Evolutionary conservation across 768 basidiomycete genomes (phyloP).

Genomic region (Termitomyces sp.): DNA sequence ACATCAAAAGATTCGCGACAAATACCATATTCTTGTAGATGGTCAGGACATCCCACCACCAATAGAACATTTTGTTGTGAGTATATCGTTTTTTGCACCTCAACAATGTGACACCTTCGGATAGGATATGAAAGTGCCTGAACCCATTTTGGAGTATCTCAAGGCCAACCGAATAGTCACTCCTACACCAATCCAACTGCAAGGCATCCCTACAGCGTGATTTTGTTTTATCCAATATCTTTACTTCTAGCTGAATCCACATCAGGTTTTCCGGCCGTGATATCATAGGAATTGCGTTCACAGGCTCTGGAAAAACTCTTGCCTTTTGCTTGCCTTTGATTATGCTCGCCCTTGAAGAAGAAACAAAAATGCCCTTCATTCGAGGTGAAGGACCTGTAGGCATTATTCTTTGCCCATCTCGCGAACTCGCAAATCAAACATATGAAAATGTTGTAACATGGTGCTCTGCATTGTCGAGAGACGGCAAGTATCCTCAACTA

Average conservation of each 20-base stretch:
- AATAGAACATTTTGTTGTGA: conserved; percentile 80
- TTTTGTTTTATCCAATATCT: neutral
- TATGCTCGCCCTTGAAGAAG: conserved; percentile 94
- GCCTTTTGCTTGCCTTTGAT: conserved; percentile 97
- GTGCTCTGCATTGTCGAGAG: conserved; percentile 76
- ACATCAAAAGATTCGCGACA: conserved; percentile 72
- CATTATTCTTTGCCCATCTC: conserved; percentile 91
- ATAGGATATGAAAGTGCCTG: conserved; percentile 99
- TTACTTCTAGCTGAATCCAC: conserved; percentile 11
- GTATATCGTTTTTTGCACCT: conserved; percentile 12
- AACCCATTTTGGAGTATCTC: conserved; percentile 74
- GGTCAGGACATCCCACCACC: conserved; percentile 93
- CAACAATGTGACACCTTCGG: neutral
- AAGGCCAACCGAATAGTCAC: conserved; percentile 77
- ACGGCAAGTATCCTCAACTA: conserved; percentile 76
- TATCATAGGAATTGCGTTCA: conserved; percentile 98
- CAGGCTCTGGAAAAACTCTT: conserved; percentile 98
- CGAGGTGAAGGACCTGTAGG: conserved; percentile 98
- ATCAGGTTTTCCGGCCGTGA: conserved; percentile 89
- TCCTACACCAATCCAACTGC: conserved; percentile 95
- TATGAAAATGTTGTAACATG: conserved; percentile 90
- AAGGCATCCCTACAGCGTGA: conserved; percentile 94
- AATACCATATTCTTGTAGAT: conserved; percentile 92
- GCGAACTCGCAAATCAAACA: conserved; percentile 95
- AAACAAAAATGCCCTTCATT: conserved; percentile 81